Evolutionary conservation across 148 eudicot genomes (phyloP).

Genomic region (Amaranthus cruentus): DNA sequence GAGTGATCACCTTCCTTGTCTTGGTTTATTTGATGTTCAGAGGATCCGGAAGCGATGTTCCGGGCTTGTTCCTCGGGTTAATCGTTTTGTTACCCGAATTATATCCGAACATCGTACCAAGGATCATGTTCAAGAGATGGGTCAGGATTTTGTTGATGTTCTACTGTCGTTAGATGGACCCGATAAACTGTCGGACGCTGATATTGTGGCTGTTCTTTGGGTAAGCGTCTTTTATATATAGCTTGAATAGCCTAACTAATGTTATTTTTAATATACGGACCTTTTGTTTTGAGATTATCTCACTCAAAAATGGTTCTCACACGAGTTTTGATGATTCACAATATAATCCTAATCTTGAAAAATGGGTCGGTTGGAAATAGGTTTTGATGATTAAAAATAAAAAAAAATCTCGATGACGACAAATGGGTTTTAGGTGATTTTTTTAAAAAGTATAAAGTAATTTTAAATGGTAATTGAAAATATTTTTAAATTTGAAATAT

Average conservation of each 20-base stretch:
- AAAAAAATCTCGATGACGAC: no score
- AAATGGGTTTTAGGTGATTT: no score
- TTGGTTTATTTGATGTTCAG: constrained; percentile 42
- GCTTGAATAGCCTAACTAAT: no score
- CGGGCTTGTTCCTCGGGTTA: constrained; percentile 47
- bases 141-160: constrained; percentile 51
- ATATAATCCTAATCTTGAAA: not conserved
- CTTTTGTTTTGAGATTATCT: not conserved
- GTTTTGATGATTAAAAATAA: no score
- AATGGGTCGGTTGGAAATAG: no score
- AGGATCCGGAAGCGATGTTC: constrained; percentile 42
- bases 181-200: constrained; percentile 46
- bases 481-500: no score
- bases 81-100: constrained; percentile 42
- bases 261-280: no score
- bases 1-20: constrained; percentile 59
- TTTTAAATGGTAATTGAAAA: no score
- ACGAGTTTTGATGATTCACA: not conserved
- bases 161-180: constrained; percentile 47
- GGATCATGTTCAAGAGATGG: not conserved
- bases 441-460: no score
- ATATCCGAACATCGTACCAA: constrained; percentile 42
- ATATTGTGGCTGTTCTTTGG: constrained; percentile 74
- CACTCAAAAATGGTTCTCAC: not conserved
- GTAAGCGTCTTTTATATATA: constrained; percentile 25